A percentile compares a stretch with the other conserved stretches of the same genome.
Evolutionary conservation across 495 filamentous ascomycete genomes (phyloP).

Genomic region (Massariosphaeria phaeospora): DNA sequence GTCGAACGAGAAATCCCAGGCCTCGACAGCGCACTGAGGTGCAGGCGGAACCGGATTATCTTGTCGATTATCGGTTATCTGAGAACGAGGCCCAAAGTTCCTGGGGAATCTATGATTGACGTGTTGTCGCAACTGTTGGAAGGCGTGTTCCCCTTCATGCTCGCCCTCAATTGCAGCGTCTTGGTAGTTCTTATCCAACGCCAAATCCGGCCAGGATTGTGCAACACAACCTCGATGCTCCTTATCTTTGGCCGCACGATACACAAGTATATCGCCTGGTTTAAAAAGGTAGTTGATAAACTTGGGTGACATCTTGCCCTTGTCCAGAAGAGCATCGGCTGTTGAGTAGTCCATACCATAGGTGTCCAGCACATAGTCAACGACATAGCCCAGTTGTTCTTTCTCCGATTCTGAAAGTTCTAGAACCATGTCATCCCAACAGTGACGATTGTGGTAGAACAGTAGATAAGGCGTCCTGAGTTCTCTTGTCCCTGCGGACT

Average conservation of each 20-base stretch:
- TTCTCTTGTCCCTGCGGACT: slow-evolving; percentile 12
- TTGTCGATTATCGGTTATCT: background rate
- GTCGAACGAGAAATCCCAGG: background rate
- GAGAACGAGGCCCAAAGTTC: too few relatives aligned
- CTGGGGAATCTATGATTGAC: too few relatives aligned
- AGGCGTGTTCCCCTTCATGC: background rate
- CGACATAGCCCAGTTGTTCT: background rate
- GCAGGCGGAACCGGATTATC: background rate
- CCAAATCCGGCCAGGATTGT: slow-evolving; percentile 1
- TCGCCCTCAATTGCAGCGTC: background rate
- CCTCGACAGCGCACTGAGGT: background rate
- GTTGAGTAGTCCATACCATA: slow-evolving; percentile 20
- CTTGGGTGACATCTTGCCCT: slow-evolving; percentile 29
- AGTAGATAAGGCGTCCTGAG: slow-evolving; percentile 17
- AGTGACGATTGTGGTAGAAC: slow-evolving; percentile 9
- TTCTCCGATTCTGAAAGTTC: background rate
- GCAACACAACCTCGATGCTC: background rate
- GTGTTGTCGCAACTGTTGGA: background rate
- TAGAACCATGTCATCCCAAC: background rate
- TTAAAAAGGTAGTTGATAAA: slow-evolving; percentile 34
- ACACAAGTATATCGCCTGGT: slow-evolving; percentile 26
- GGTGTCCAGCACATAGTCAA: background rate
- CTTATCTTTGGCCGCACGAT: background rate
- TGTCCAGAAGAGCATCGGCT: slow-evolving; percentile 29
- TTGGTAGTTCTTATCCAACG: background rate